Conservation (phyloP, 345 rosid species). For the Salix dunnii region DNA sequence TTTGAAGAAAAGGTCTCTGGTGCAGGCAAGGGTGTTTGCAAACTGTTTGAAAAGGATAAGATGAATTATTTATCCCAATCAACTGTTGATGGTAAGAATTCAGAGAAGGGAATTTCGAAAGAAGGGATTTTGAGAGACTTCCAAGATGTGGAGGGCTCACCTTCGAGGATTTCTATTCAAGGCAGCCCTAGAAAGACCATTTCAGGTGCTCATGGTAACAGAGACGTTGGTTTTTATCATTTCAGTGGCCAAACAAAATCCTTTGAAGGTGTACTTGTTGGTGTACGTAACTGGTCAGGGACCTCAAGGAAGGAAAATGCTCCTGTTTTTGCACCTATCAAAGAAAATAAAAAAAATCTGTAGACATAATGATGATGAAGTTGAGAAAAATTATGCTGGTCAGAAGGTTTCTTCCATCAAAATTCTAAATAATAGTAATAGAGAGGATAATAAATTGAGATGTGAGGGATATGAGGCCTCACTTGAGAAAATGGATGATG, state of each 20-base stretch:
- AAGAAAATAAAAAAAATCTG: background rate
- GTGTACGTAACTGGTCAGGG: background rate
- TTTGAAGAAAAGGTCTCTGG: background rate
- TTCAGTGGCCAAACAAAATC: slow-evolving; percentile 2
- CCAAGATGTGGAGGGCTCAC: slow-evolving; percentile 6
- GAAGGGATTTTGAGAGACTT: background rate
- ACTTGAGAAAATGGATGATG: background rate
- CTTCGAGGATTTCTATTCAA: background rate
- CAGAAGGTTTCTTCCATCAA: background rate
- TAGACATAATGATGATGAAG: background rate
- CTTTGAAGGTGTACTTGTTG: background rate
- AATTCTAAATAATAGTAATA: background rate
- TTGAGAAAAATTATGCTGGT: background rate
- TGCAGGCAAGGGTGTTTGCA: background rate
- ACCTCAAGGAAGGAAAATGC: background rate
- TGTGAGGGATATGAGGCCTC: background rate
- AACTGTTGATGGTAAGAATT: background rate
- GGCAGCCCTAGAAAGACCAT: background rate
- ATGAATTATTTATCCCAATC: background rate
- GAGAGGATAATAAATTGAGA: background rate
- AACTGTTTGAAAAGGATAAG: background rate
- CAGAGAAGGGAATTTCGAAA: background rate
- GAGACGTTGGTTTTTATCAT: background rate
- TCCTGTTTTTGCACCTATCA: background rate
- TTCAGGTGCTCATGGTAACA: background rate